Evolutionary conservation across 352 stramenopile species (phyloP), one percentile per base, ranked within the genome.

Genomic region (Globisporangium carolinianum): DNA sequence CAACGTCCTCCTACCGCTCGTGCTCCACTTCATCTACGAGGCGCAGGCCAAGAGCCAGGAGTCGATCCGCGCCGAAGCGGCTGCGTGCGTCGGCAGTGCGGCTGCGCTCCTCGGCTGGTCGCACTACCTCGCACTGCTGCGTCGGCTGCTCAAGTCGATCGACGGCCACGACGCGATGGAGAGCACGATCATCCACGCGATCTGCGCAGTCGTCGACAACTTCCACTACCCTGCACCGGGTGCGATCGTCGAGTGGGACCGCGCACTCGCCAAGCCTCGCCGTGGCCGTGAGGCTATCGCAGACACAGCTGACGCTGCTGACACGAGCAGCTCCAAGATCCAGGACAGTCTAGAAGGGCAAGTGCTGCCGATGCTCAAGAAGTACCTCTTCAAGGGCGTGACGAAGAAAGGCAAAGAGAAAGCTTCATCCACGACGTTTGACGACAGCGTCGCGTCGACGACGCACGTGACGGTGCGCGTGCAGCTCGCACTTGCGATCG

Each of bases 1-100:
- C 60, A 92, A 97, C 68, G 66, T 99, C 17, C 68, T 99, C 24
- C 63, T 99, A 35, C 97, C 97, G 48, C 66, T 99, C 11, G 83
- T 97, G 35, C 75, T 98, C 43, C 96, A 99, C 60, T 97, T 98
- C 45, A 85, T 98, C 54, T 98, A 98, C 65, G 94, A 99, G 68
- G 83, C 79, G 39, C 95, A 95, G 42, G 85, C 86, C 18, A 98
- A 98, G 60, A 79, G 80, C 39, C 91, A 98, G 50, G 94, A 98
- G 38, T 83, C 82, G 42, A 81, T 98, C 54, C 87, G 91, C n/a
- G 64, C 89, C n/a, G 94, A 99, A 69, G 95, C 92, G 32, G 94
- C 97, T 14, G 79, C 85, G 39, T 96, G 89, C 50, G 78, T 98
- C 32, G 96, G 96, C 46, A 88, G 79, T 50, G 86, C 98, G 17